These are phyloP conservation scores for Fraxinus excelsior DNA, from an alignment of 257 asterid genomes.

Conservation along the genomic window DNA sequence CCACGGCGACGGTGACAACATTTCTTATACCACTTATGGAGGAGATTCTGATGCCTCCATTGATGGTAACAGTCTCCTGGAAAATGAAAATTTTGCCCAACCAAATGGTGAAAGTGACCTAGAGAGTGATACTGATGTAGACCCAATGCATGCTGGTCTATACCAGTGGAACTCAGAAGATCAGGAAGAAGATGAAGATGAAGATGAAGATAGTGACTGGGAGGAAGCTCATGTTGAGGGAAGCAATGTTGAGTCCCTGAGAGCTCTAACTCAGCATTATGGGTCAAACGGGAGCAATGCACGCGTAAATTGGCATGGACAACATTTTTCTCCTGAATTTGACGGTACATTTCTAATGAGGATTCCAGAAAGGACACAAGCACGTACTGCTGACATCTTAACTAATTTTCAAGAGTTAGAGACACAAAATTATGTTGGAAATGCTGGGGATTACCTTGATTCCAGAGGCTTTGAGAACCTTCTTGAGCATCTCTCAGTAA, in stretches of 20 bases:
- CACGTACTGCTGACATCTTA: slow-evolving; percentile 30
- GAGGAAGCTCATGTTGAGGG: slow-evolving; percentile 59
- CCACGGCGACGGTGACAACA: slow-evolving; percentile 59
- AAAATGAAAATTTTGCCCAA: slow-evolving; percentile 44
- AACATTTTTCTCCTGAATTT: slow-evolving; percentile 37
- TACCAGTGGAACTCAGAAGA: slow-evolving; percentile 71
- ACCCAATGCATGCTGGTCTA: slow-evolving; percentile 89
- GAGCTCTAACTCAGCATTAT: slow-evolving; percentile 32
- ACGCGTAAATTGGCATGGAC: slow-evolving; percentile 37
- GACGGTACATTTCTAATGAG: slow-evolving; percentile 35
- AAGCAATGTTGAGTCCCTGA: slow-evolving; percentile 34
- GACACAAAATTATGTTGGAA: slow-evolving; percentile 36
- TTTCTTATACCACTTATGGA: slow-evolving; percentile 58
- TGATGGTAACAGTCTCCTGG: slow-evolving; percentile 63
- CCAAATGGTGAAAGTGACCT: slow-evolving; percentile 54
- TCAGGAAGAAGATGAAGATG: slow-evolving; percentile 45
- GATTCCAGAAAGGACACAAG: slow-evolving; percentile 34
- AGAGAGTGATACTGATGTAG: slow-evolving; percentile 80
- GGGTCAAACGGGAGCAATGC: slow-evolving; percentile 34
- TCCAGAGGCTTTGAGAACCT: slow-evolving; percentile 55
- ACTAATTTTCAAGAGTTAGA: slow-evolving; percentile 39
- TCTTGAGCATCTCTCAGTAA: slow-evolving; percentile 61
- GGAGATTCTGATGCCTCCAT: slow-evolving; percentile 76
- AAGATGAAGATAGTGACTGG: slow-evolving; percentile 49
- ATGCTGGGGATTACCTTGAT: slow-evolving; percentile 49